phyloP scores from a whole-genome alignment of 1,139 yeast species.

The Ogataea hybrid region DNA sequence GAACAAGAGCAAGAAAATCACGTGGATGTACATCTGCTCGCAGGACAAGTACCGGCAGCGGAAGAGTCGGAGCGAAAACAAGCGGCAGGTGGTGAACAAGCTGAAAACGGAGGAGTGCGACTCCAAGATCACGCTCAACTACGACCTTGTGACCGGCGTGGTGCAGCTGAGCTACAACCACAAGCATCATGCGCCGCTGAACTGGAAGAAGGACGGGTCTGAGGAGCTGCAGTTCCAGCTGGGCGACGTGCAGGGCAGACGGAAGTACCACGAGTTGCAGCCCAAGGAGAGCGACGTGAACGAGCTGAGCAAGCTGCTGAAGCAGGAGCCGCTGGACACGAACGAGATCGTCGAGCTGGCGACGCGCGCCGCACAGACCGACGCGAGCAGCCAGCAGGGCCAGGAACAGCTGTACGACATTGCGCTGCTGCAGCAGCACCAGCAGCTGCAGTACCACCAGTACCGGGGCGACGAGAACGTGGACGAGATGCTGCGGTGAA shows the following conservation, averaged over 20 bases:
- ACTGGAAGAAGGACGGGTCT: slow-evolving; percentile 23
- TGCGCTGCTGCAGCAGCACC: slow-evolving; percentile 19
- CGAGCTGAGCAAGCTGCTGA: slow-evolving; percentile 21
- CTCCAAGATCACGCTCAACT: slow-evolving; percentile 37
- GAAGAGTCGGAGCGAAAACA: slow-evolving; percentile 37
- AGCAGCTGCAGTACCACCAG: slow-evolving; percentile 18
- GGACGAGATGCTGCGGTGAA: too few species aligned
- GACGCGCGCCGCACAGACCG: slow-evolving; percentile 23
- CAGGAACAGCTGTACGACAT: slow-evolving; percentile 19
- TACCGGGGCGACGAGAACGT: slow-evolving; percentile 17
- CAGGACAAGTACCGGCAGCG: slow-evolving; percentile 41
- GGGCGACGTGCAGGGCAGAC: slow-evolving; percentile 9
- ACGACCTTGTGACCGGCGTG: slow-evolving; percentile 36
- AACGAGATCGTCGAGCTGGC: slow-evolving; percentile 26
- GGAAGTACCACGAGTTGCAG: slow-evolving; percentile 16
- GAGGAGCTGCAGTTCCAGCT: slow-evolving; percentile 19
- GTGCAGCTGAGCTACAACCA: slow-evolving; percentile 37
- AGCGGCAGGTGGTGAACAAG: slow-evolving; percentile 36
- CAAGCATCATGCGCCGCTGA: slow-evolving; percentile 37
- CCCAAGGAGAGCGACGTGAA: slow-evolving; percentile 16
- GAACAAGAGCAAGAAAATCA: slow-evolving; percentile 39
- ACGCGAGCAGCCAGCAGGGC: slow-evolving; percentile 9
- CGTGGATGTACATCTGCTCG: slow-evolving; percentile 42
- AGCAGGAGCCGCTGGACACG: slow-evolving; percentile 21
- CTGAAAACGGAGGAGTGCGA: slow-evolving; percentile 39